phyloP scores from a whole-genome alignment of 129 eudicot species.

The Silybum marianum region DNA sequence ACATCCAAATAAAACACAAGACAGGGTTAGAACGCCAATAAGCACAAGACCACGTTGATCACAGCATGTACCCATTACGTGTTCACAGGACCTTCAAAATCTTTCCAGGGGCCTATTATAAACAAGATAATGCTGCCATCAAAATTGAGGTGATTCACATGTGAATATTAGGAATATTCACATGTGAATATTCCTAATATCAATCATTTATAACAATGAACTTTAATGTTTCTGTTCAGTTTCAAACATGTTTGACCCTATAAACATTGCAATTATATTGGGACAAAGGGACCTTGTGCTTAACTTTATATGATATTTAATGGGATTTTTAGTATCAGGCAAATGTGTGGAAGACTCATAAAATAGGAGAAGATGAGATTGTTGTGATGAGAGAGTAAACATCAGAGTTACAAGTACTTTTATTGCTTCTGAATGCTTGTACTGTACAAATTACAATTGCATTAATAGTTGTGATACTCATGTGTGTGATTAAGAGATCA shows the following conservation, averaged over 20 bases:
- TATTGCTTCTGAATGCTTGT: background rate
- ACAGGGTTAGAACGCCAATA: constrained; percentile 31
- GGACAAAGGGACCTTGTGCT: background rate
- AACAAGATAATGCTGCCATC: too few relatives aligned
- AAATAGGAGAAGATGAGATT: background rate
- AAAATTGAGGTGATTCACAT: too few relatives aligned
- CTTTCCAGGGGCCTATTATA: constrained; percentile 28
- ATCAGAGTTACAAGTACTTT: background rate
- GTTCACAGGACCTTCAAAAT: constrained; percentile 32
- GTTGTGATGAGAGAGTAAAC: background rate
- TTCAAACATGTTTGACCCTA: background rate
- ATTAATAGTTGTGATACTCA: background rate
- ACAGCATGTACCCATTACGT: constrained; percentile 49
- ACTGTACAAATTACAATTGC: background rate
- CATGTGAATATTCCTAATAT: too few relatives aligned
- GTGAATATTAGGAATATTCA: too few relatives aligned
- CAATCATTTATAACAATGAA: background rate
- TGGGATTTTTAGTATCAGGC: background rate
- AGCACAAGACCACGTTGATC: constrained; percentile 25
- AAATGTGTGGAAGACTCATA: background rate
- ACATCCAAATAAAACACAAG: constrained; percentile 44
- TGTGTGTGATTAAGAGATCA: too few relatives aligned
- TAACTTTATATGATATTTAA: background rate
- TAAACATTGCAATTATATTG: background rate
- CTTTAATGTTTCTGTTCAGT: too few relatives aligned